Base-by-base conservation (phyloP, 257 asterid genomes). In the Salvia miltiorrhiza region DNA sequence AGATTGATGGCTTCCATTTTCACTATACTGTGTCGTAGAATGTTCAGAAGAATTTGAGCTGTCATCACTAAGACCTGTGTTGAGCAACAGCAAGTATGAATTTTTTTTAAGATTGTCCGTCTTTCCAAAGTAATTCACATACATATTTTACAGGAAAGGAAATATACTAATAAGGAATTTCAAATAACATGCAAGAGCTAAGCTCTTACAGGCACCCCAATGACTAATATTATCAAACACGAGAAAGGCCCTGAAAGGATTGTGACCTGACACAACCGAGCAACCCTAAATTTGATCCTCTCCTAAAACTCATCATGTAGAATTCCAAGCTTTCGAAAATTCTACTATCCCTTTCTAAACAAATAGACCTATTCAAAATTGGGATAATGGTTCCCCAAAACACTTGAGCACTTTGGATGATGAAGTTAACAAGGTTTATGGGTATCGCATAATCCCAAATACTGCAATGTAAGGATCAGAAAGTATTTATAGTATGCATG, bases 21-120 rank as follows among this genome's bases (percentile, higher is more conserved):
- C 65, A 94, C 85, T 72, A 94, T 91, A 76, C 99, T 94, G 82
- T 94, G 99, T 77, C 99, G 87, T 73, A 94, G 87, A 76, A 94
- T 94, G 78, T 94, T 94, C 79, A 94, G 82, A 67, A 91, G 96
- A 81, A 94, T 94, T 79, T 94, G 99, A 69, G 99, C 99, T 13
- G 99, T 94, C 99, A 94, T 94, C 84, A 94, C 99, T 77, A 94
- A 81, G 74, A 94, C 97, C 99, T 94, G 95, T 60, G 63, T 68
- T 78, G 76, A 75, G 71, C 44, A 64, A 59, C 69, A 76, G 73
- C 72, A 54, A 23, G 55, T 56, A 41, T 17, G 32, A 24, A 53
- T n/a, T n/a, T n/a, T n/a, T n/a, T n/a, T 72, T 65, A 64, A 79
- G 53, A 74, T 60, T 45, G 47, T 63, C 64, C 58, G 9, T 30